Evolutionary conservation across 257 asterid genomes (phyloP).

Genomic region (Plectranthus barbatus): DNA sequence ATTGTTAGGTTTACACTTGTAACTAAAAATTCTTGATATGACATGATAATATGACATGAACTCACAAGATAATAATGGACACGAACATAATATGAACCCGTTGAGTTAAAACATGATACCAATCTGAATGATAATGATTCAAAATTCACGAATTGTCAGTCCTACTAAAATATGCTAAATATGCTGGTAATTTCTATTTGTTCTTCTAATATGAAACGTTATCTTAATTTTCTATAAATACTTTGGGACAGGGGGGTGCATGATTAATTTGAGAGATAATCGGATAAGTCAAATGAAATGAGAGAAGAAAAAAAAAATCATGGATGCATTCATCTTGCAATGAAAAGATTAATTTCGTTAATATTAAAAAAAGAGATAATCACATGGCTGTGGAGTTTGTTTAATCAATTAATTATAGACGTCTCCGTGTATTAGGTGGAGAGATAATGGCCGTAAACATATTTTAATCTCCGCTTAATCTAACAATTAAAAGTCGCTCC

Average conservation of each 20-base stretch:
- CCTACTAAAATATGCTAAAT: too few relatives aligned
- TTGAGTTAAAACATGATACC: too few relatives aligned
- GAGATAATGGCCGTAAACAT: constrained; percentile 7
- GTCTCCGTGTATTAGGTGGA: constrained; percentile 44
- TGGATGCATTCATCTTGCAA: neutral
- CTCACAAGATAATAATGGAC: too few relatives aligned
- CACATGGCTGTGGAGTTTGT: neutral
- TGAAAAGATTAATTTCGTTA: neutral
- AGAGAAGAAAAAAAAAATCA: neutral
- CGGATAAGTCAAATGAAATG: neutral
- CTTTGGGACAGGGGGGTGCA: neutral
- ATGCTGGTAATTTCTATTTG: too few relatives aligned
- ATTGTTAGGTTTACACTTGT: too few relatives aligned
- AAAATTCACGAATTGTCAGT: too few relatives aligned
- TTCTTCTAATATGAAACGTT: too few relatives aligned
- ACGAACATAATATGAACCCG: too few relatives aligned
- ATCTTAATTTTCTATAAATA: too few relatives aligned
- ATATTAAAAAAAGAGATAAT: neutral
- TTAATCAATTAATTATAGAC: constrained; percentile 7
- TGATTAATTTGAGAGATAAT: neutral
- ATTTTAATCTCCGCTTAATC: neutral
- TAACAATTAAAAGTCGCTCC: neutral
- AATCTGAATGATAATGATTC: too few relatives aligned
- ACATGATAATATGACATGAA: too few relatives aligned
- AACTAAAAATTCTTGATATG: too few relatives aligned